Evolutionary conservation across 306 rosid genomes (phyloP).

Genomic region (Luffa acutangula): DNA sequence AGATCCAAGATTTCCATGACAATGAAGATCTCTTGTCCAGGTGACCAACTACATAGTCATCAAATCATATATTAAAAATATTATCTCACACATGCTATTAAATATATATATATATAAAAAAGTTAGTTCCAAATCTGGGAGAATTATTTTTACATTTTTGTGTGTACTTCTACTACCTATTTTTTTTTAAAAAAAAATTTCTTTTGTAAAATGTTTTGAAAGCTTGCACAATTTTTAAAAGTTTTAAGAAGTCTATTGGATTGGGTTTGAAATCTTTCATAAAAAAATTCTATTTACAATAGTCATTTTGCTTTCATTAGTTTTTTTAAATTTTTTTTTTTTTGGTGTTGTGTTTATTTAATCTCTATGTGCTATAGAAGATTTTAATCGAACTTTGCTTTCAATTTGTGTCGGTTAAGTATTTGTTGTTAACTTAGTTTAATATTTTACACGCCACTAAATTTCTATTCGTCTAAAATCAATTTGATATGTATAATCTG

Average conservation of each 20-base stretch:
- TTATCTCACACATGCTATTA: not conserved
- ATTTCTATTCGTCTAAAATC: too few species aligned
- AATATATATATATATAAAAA: too few species aligned
- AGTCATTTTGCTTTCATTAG: too few species aligned
- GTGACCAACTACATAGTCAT: not conserved
- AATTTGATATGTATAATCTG: not conserved
- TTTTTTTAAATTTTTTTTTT: too few species aligned
- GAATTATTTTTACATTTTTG: not conserved
- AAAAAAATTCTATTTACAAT: too few species aligned
- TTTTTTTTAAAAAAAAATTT: too few species aligned
- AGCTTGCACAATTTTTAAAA: not conserved
- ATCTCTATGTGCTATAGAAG: too few species aligned
- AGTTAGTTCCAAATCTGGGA: not conserved
- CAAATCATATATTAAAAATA: not conserved
- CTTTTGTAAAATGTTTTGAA: not conserved
- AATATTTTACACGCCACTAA: too few species aligned
- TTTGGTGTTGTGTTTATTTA: too few species aligned
- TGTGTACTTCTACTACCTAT: not conserved
- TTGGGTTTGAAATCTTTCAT: not conserved
- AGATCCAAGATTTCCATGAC: not conserved
- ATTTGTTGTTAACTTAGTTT: too few species aligned
- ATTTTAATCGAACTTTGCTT: too few species aligned
- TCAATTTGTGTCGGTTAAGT: too few species aligned
- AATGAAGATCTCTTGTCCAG: conserved; percentile 54
- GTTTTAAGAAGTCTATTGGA: not conserved